Base-by-base conservation (phyloP, 768 basidiomycete species). In the Tulasnella sp. region DNA sequence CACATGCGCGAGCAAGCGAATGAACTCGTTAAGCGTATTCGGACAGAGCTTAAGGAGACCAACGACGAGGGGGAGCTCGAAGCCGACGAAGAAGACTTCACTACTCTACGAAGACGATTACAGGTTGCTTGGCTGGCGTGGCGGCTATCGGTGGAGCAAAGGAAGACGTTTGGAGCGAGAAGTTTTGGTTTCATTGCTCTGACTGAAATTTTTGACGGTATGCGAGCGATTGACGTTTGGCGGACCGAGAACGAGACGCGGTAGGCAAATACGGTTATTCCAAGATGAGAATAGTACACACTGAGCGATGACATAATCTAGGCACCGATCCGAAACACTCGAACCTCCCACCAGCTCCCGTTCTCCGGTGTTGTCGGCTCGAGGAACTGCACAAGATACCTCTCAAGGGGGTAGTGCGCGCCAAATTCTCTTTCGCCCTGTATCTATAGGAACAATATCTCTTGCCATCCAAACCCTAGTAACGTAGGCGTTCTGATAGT, bases 131-230 rank as follows among this genome's bases (percentile, higher is more conserved):
- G 89, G 90, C 81, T 87, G 2, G 89, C 90, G 3, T 92, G 88
- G 87, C 82, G 86, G 77, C 79, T 90, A 11, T 85, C 88, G 0
- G 79, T 83, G 3, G 71, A 84, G 70, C 79, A 80, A 0, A 80
- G 82, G n/a, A 82, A 77, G 46, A 61, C 32, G 7, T 91, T 91
- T 79, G 91, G 90, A 0, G 89, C 88, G 35, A 86, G 87, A 75
- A 90, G 88, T 81, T 92, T 91, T 82, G 86, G 87, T 32, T 91
- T 89, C 88, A 82, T 92, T 32, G 86, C 88, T 6, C 83, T 92
- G 46, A 88, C 88, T 2, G 85, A 85, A 5, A 85, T 90, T 46
- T 91, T 91, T 78, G 90, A 91, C 26, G 82, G 83, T 0, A 83
- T 87, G 70, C 46, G 69, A 37, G 42, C 46, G 55, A 39, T 80